Evolutionary conservation across 345 rosid genomes (phyloP).

Genomic region (Citrus maxima): DNA sequence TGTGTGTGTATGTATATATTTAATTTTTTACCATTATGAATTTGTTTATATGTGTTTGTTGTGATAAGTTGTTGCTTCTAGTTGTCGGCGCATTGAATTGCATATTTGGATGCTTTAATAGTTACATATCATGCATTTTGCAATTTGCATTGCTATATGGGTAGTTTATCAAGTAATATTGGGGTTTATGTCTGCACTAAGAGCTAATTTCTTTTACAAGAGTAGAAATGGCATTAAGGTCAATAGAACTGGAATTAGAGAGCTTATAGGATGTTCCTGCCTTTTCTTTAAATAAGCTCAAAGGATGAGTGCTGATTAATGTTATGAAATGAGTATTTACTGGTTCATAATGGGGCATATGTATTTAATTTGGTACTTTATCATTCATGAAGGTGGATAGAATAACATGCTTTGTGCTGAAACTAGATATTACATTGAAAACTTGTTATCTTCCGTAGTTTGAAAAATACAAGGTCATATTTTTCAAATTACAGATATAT

Average conservation of each 20-base stretch:
- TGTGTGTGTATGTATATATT: not conserved
- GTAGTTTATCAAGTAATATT: not conserved
- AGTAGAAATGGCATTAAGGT: not conserved
- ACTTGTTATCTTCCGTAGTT: not conserved
- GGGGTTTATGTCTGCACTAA: not conserved
- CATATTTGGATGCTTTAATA: not conserved
- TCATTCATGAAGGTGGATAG: not conserved
- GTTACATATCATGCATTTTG: too few species aligned
- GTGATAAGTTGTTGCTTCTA: not conserved
- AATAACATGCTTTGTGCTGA: not conserved
- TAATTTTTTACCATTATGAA: not conserved
- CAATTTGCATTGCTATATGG: not conserved
- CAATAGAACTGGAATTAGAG: not conserved
- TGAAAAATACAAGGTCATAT: not conserved
- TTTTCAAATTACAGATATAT: not conserved
- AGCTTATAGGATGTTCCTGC: not conserved
- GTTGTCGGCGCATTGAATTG: not conserved
- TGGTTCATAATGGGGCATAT: not conserved
- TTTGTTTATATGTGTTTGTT: not conserved
- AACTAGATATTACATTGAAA: not conserved
- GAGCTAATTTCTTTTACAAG: not conserved
- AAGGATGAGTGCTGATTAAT: not conserved
- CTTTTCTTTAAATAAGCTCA: not conserved
- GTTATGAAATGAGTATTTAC: not conserved
- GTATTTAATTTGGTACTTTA: not conserved